Conservation (phyloP, 495 filamentous ascomycete genomes). For the Opeltia flavorubescens region DNA sequence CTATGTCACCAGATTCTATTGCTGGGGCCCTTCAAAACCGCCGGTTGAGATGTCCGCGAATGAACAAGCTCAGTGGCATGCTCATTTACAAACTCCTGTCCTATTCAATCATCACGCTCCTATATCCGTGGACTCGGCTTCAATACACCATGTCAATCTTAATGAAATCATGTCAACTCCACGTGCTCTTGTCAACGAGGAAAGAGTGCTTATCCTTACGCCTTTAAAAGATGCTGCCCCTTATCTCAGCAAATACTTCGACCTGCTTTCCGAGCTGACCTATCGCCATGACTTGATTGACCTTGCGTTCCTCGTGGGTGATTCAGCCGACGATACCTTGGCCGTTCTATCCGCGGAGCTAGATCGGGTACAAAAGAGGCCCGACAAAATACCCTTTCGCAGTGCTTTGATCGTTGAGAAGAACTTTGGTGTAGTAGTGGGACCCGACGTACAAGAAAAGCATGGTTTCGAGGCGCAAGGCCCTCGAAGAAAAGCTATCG, state of each 20-base stretch:
- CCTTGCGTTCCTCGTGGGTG: constrained; percentile 84
- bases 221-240: constrained; percentile 79
- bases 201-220: constrained; percentile 89
- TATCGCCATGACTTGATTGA: constrained; percentile 96
- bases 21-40: constrained; percentile 83
- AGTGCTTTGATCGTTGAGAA: constrained; percentile 76
- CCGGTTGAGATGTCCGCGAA: constrained; percentile 89
- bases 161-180: constrained; percentile 74
- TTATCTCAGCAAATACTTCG: constrained; percentile 79
- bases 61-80: constrained; percentile 78
- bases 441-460: constrained; percentile 64
- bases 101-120: constrained; percentile 91
- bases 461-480: constrained; percentile 82
- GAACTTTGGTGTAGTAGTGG: constrained; percentile 59
- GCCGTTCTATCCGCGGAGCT: constrained; percentile 68
- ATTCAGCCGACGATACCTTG: constrained; percentile 79
- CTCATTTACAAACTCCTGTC: constrained; percentile 78
- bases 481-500: constrained; percentile 82
- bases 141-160: constrained; percentile 67
- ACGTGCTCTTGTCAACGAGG: constrained; percentile 61
- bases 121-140: constrained; percentile 63
- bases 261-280: constrained; percentile 74
- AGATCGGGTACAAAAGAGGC: constrained; percentile 71
- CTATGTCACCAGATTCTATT: constrained; percentile 93
- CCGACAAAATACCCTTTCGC: constrained; percentile 65